A percentile compares a stretch with the other conserved stretches of the same genome.
phyloP scores from a whole-genome alignment of 371 early-diverging fungal genomes.

The Lichtheimia ornata region DNA sequence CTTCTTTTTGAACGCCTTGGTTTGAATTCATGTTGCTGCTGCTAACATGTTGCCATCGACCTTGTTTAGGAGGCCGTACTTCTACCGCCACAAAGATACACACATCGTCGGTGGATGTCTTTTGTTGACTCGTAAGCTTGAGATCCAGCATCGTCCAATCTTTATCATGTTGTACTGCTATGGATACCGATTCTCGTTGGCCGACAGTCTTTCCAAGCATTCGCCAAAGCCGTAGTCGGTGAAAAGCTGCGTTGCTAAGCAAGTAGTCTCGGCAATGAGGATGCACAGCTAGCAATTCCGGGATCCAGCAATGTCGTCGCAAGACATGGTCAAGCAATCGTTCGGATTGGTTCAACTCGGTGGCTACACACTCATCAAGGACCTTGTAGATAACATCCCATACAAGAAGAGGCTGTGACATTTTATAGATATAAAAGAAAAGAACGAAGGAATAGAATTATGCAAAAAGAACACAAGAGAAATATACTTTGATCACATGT shows the following conservation, averaged over 20 bases:
- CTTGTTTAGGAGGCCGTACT: constrained; percentile 2
- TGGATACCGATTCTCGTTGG: constrained; percentile 9
- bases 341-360: background rate
- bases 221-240: constrained; percentile 13
- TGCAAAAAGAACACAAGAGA: too few relatives aligned
- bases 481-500: too few relatives aligned
- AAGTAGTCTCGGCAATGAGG: constrained; percentile 5
- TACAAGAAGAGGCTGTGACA: background rate
- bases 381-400: constrained; percentile 15
- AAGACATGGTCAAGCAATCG: background rate
- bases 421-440: too few relatives aligned
- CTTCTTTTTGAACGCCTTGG: background rate
- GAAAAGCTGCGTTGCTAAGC: background rate
- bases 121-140: constrained; percentile 3
- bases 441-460: too few relatives aligned
- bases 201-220: constrained; percentile 3
- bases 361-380: constrained; percentile 8
- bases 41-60: background rate
- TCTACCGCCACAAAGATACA: constrained; percentile 4
- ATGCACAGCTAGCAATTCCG: background rate
- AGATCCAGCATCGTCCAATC: constrained; percentile 13
- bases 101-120: background rate
- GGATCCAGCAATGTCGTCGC: background rate
- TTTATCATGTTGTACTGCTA: constrained; percentile 10
- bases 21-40: background rate